These are phyloP conservation scores for Aspergillus intermedius DNA, from an alignment of 2,329 filamentous ascomycete genomes.

Conservation along the genomic window DNA sequence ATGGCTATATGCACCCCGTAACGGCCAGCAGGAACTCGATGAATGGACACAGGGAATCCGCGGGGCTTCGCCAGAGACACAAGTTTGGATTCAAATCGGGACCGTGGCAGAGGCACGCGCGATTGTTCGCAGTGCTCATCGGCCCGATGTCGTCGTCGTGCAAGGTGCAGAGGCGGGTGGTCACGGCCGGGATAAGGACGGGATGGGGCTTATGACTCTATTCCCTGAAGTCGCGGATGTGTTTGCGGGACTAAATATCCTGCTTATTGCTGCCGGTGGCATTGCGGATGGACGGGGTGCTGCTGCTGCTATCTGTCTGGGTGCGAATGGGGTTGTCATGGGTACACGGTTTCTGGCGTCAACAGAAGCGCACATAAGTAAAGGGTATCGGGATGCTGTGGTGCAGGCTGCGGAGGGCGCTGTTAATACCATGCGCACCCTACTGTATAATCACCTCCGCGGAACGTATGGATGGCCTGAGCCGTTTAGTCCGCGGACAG, in stretches of 20 bases:
- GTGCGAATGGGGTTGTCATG: slow-evolving; percentile 52
- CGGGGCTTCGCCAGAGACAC: slow-evolving; percentile 34
- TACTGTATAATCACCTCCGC: slow-evolving; percentile 50
- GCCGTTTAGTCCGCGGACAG: slow-evolving; percentile 51
- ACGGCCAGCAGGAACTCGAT: slow-evolving; percentile 29
- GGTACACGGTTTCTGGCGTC: slow-evolving; percentile 59
- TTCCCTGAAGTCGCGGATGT: slow-evolving; percentile 48
- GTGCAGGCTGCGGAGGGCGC: slow-evolving; percentile 48
- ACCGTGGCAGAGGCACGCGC: slow-evolving; percentile 44
- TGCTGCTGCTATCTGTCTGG: slow-evolving; percentile 46
- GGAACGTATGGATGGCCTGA: slow-evolving; percentile 56
- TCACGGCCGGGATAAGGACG: slow-evolving; percentile 43
- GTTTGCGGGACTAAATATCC: slow-evolving; percentile 30
- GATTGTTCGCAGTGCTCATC: slow-evolving; percentile 26
- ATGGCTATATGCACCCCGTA: slow-evolving; percentile 37
- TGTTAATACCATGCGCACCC: slow-evolving; percentile 44
- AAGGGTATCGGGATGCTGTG: slow-evolving; percentile 49
- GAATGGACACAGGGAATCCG: slow-evolving; percentile 44
- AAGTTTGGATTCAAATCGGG: slow-evolving; percentile 53
- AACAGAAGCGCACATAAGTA: slow-evolving; percentile 44
- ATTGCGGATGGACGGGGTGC: slow-evolving; percentile 49
- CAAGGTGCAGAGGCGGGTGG: slow-evolving; percentile 53
- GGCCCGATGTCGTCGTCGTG: slow-evolving; percentile 49
- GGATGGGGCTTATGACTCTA: slow-evolving; percentile 46
- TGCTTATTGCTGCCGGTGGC: slow-evolving; percentile 49